phyloP scores from a whole-genome alignment of 768 basidiomycete genomes.

The Mycena galopus region DNA sequence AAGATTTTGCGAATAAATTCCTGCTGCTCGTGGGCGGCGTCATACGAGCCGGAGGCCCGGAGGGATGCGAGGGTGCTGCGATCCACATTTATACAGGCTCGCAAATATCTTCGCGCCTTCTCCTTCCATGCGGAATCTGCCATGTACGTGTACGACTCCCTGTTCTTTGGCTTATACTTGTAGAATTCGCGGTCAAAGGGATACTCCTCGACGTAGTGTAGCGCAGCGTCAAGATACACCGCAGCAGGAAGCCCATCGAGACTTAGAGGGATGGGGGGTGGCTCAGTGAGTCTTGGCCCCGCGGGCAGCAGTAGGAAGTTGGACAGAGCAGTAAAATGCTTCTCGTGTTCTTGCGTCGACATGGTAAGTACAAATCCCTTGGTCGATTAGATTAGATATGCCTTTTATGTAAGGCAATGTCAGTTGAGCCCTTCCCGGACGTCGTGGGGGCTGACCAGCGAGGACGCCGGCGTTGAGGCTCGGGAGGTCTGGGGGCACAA shows the following conservation, averaged over 20 bases:
- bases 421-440: no score
- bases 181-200: constrained; percentile 30
- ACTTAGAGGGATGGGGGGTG: constrained; percentile 28
- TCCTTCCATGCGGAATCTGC: constrained; percentile 27
- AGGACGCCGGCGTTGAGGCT: no score
- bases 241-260: constrained; percentile 28
- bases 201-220: constrained; percentile 26
- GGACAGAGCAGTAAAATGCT: constrained; percentile 21
- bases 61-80: constrained; percentile 27
- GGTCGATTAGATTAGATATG: no score
- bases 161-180: constrained; percentile 23
- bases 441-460: no score
- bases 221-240: constrained; percentile 27
- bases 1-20: constrained; percentile 19
- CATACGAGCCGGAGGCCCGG: constrained; percentile 20
- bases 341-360: constrained; percentile 23
- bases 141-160: constrained; percentile 13
- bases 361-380: no score
- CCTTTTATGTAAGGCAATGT: no score
- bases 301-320: constrained; percentile 25
- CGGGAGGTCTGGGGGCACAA: no score
- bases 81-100: constrained; percentile 27
- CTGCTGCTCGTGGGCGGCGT: constrained; percentile 27
- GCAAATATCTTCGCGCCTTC: constrained; percentile 25
- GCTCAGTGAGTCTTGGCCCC: constrained; percentile 23